A percentile compares a stretch with the other conserved stretches of the same genome.
Conservation (phyloP, 768 basidiomycete genomes). For the Pulveroboletus sp. region DNA sequence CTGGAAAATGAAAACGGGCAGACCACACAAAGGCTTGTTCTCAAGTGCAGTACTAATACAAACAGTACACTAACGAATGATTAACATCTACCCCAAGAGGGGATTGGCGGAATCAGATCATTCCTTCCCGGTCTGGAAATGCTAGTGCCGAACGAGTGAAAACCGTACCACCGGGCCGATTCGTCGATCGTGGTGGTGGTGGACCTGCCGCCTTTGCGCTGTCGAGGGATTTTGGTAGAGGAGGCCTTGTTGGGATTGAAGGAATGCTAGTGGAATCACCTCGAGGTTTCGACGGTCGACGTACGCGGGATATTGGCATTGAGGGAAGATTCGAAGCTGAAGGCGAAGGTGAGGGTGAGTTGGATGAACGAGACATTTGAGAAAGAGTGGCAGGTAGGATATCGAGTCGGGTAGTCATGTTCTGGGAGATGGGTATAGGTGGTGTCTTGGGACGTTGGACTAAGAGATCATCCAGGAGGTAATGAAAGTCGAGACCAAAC, state of each 20-base stretch:
- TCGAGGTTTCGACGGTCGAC: slow-evolving; percentile 22
- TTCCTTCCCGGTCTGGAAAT: slow-evolving; percentile 54
- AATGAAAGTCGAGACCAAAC: slow-evolving; percentile 90
- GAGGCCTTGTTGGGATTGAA: slow-evolving; percentile 17
- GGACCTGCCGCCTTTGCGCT: slow-evolving; percentile 41
- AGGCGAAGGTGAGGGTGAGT: slow-evolving; percentile 15
- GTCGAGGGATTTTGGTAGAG: slow-evolving; percentile 25
- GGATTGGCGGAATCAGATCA: slow-evolving; percentile 41
- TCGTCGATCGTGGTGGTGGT: slow-evolving; percentile 60
- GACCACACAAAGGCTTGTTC: neutral
- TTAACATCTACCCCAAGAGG: neutral
- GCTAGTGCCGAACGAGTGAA: slow-evolving; percentile 44
- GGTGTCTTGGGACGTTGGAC: slow-evolving; percentile 43
- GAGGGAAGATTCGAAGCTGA: slow-evolving; percentile 16
- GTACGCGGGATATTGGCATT: slow-evolving; percentile 26
- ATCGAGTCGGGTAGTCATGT: slow-evolving; percentile 28
- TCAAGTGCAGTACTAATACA: neutral
- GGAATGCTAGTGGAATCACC: slow-evolving; percentile 26
- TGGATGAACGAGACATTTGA: slow-evolving; percentile 11
- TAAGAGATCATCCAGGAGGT: slow-evolving; percentile 76
- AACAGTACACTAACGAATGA: neutral
- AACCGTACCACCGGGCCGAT: slow-evolving; percentile 54
- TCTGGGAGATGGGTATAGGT: slow-evolving; percentile 13
- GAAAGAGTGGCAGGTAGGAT: slow-evolving; percentile 16
- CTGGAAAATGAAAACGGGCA: neutral